phyloP scores from a whole-genome alignment of 257 asterid species.

The Misopates orontium region DNA sequence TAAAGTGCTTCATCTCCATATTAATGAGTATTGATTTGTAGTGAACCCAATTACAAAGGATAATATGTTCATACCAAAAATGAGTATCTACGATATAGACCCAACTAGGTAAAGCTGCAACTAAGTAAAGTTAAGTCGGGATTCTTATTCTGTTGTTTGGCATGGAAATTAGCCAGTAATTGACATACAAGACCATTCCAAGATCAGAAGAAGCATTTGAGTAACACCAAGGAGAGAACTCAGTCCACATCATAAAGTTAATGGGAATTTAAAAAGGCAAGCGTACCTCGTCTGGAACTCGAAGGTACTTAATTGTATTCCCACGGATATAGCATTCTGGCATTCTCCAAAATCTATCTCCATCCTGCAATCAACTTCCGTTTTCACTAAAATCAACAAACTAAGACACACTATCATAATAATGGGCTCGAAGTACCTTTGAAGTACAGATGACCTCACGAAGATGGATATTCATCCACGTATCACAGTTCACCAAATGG shows the following conservation, averaged over 20 bases:
- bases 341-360: constrained; percentile 47
- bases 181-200: not conserved
- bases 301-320: constrained; percentile 33
- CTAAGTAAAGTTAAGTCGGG: not conserved
- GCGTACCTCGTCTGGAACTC: constrained; percentile 70
- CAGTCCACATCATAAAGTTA: not conserved
- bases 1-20: not conserved
- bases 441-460: constrained; percentile 76
- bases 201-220: not conserved
- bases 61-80: not conserved
- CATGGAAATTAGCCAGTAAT: constrained; percentile 3
- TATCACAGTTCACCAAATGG: constrained; percentile 67
- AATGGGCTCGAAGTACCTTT: constrained; percentile 36
- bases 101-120: not conserved
- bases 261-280: not conserved
- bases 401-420: not conserved
- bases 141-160: not conserved
- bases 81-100: not conserved
- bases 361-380: constrained; percentile 43
- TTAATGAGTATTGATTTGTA: not conserved
- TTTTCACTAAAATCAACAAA: constrained; percentile 3
- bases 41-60: not conserved
- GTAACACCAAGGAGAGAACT: not conserved
- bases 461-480: constrained; percentile 81
- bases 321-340: constrained; percentile 32